phyloP scores from a whole-genome alignment of 768 basidiomycete species.

The Tubosaeta brunneosetosa region DNA sequence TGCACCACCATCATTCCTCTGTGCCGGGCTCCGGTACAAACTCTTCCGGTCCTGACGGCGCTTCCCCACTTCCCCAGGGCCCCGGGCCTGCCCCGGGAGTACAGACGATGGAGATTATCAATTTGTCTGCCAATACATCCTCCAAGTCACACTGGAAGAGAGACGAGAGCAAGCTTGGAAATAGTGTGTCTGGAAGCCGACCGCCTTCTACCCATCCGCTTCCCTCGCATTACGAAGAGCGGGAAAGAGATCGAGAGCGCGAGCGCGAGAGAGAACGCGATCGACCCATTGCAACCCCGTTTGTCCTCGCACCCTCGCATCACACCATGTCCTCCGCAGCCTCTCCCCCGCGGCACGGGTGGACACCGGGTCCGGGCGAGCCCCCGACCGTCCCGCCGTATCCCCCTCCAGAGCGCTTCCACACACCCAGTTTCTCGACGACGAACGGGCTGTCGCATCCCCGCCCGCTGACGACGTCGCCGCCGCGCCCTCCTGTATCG shows the following conservation, averaged over 20 bases:
- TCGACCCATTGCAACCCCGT: constrained; percentile 49
- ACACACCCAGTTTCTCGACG: constrained; percentile 26
- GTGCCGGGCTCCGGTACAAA: constrained; percentile 21
- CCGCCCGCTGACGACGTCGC: constrained; percentile 32
- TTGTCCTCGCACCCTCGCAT: constrained; percentile 48
- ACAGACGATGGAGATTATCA: constrained; percentile 51
- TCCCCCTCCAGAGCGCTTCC: constrained; percentile 27
- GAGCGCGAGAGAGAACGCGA: constrained; percentile 45
- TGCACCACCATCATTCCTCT: constrained; percentile 46
- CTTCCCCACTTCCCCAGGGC: constrained; percentile 32
- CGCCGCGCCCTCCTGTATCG: constrained; percentile 31
- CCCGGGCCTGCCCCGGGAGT: constrained; percentile 32
- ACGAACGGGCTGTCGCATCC: constrained; percentile 21
- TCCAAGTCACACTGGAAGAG: constrained; percentile 38
- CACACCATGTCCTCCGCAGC: constrained; percentile 29
- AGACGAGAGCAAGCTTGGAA: constrained; percentile 28
- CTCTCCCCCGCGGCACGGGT: constrained; percentile 43
- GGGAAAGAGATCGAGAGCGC: constrained; percentile 46
- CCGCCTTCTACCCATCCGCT: constrained; percentile 38
- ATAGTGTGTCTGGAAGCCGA: constrained; percentile 31
- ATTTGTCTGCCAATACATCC: constrained; percentile 34
- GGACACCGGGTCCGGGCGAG: constrained; percentile 25
- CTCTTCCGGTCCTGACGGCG: constrained; percentile 25
- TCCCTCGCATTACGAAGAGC: constrained; percentile 27
- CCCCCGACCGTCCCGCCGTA: constrained; percentile 26